A percentile compares a stretch with the other conserved stretches of the same genome.
Conservation (phyloP, 129 eudicot genomes). For the Helianthus annuus region HanXRQr2.0-SUNRISE NC_035447.2:115076645-115077144, state of each 20-base stretch:
- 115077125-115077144: conserved; percentile 54
- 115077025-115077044: neutral
- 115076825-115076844: conserved; percentile 56
- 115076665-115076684: conserved; percentile 54
- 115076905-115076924: conserved; percentile 58
- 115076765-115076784: conserved; percentile 46
- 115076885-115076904: conserved; percentile 92
- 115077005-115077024: neutral
- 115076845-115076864: conserved; percentile 54
- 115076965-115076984: neutral
- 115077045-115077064: neutral
- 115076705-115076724: neutral
- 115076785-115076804: conserved; percentile 61
- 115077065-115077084: neutral
- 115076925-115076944: conserved; percentile 75
- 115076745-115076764: neutral
- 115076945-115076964: conserved; percentile 56
- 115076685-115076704: conserved; percentile 63
- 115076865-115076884: conserved; percentile 75
- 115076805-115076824: conserved; percentile 56
- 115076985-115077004: neutral
- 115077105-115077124: conserved; percentile 79
- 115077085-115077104: conserved; percentile 31
- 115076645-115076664: conserved; percentile 44
- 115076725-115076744: neutral